Evolutionary conservation across 495 filamentous ascomycete genomes (phyloP), one percentile per base, ranked within the genome.

Genomic region (Podospora pseudopauciseta): DNA sequence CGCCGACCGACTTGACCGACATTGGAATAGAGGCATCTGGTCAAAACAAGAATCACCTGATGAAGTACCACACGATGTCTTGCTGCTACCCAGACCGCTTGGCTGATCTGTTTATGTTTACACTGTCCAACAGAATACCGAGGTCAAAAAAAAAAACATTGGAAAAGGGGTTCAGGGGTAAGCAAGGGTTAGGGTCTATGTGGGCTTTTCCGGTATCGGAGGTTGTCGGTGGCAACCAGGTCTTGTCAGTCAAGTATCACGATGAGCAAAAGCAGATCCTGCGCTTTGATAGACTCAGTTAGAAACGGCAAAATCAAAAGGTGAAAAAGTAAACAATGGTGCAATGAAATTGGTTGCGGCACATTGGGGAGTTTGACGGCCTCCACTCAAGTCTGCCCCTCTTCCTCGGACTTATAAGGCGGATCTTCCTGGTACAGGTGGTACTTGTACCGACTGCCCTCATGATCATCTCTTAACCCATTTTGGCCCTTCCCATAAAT

Each of bases 401-500:
- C 19, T 26, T 23, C 57, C 44, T 65, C 65, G 23, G 53, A 5
- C 2, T 68, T 69, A 72, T 77, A 78, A 18, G 79, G 74, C 39
- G 64, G 58, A 30, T 87, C 84, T 71, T 88, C 86, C 70, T 81
- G 72, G 67, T 87, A 87, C 55, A 83, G 80, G 67, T 86, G 80
- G 68, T 87, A 89, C 71, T 86, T 86, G 72, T 87, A 89, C 68
- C 64, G 70, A 66, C 80, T 85, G 16, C 85, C 86, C 9, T 74
- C 67, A 77, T 89, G 86, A 74, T 88, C 86, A 28, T 73, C 75
- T 64, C 85, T 75, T 49, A 88, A 70, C 64, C 80, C 79, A 30
- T 73, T 81, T 73, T 87, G 85, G 0, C 86, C 86, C 68, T 81
- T 82, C 5, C 86, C 86, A 79, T 85, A 87, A 0, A 88, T 74